Base-by-base conservation (phyloP, 345 rosid genomes). In the Rhizophora apiculata region DNA sequence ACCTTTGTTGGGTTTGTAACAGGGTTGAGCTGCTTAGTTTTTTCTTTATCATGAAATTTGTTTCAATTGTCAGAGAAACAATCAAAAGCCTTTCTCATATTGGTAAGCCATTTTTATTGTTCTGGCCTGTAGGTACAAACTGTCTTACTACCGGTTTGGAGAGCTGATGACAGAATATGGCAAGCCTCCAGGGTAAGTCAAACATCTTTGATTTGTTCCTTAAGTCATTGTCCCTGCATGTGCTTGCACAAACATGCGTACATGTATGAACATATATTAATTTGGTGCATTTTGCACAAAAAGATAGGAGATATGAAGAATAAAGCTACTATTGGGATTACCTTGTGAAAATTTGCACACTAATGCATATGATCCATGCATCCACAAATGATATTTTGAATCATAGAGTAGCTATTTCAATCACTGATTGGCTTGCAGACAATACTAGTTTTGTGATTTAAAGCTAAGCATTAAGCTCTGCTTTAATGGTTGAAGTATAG, bases 81-180 rank as follows among this genome's bases (percentile, higher is more conserved):
- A 9, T 39, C 48, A 39, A 39, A 39, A 39, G 48, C 48, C 48
- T 39, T 55, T 55, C 22, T 55, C 22, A 26, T 21, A 55, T 55
- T 55, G 22, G 29, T n/a, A 5, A 55, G 59, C 5, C 26, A 22
- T 20, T 2, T 22, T 0, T 55, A 8, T 55, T 22, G 19, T 68
- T 24, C 68, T 30, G 76, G n/a, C 57, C 20, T 24, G 57, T 71
- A 95, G 99, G 98, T 95, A 95, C 82, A 95, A 95, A 81, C 80
- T 95, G 67, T 92, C 83, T 46, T 95, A 95, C 79, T 92, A 95
- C 80, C 93, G 99, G 52, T 95, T 95, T 60, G 99, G 99, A 30
- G 99, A 95, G 87, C 78, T 95, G 82, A 68, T 84, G 58, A 95
- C 99, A 51, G 99, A 95, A 80, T 90, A 90, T 49, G 96, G 96